These are phyloP conservation scores for Tuber borchii DNA, from an alignment of 495 filamentous ascomycete species.

Conservation along the genomic window DNA sequence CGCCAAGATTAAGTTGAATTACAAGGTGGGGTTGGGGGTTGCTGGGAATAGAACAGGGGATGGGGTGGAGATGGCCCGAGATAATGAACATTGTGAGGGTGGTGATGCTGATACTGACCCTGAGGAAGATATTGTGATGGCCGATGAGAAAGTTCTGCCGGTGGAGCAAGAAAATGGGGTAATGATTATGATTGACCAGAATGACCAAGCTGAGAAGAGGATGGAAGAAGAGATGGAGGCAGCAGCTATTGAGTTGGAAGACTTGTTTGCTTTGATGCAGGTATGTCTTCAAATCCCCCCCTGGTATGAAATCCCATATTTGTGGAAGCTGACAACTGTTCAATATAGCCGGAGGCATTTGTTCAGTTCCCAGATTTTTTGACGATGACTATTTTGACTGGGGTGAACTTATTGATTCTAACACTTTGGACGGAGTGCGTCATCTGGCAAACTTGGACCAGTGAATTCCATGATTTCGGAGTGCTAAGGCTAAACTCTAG, in stretches of 20 bases:
- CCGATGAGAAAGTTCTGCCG: not conserved
- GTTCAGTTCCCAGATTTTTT: not conserved
- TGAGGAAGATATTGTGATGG: not conserved
- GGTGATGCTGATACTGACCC: not conserved
- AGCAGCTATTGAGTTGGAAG: not conserved
- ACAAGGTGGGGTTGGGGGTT: not conserved
- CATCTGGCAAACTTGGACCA: not conserved
- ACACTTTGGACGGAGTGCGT: not conserved
- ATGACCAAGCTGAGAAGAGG: too few relatives aligned
- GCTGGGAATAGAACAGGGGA: not conserved
- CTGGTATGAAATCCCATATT: not conserved
- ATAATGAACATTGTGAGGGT: not conserved
- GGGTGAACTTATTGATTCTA: not conserved
- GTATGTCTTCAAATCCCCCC: not conserved
- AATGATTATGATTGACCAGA: too few relatives aligned
- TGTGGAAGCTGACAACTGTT: not conserved
- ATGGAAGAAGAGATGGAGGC: not conserved
- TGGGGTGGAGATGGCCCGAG: not conserved
- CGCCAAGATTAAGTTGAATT: not conserved
- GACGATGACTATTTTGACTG: not conserved
- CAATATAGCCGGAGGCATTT: not conserved
- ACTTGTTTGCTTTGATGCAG: not conserved
- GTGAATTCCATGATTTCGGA: not conserved
- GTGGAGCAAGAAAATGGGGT: too few relatives aligned
- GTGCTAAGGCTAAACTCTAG: not conserved